Percentiles rank a stretch among this genome's conserved stretches.
These are phyloP conservation scores for Smithsoniella earleae DNA, from an alignment of 163 green algal species.

Conservation along the genomic window DNA sequence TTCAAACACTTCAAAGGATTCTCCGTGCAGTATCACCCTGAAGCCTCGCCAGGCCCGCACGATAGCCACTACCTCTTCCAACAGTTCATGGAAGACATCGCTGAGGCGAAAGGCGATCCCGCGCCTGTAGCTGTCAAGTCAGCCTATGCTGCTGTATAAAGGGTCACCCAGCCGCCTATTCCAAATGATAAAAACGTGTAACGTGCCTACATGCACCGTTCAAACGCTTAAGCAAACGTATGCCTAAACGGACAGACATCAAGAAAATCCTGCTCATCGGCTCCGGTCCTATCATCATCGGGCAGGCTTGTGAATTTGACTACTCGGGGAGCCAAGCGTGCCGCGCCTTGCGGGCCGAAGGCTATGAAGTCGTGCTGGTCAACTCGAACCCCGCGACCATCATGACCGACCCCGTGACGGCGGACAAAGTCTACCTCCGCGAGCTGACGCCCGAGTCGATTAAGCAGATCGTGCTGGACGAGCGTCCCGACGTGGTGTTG, in stretches of 20 bases:
- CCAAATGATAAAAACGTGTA: no score
- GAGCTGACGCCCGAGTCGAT: conserved; percentile 94
- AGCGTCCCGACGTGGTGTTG: conserved; percentile 91
- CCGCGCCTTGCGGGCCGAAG: conserved; percentile 87
- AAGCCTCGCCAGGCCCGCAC: no score
- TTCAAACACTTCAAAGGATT: no score
- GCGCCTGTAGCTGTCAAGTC: no score
- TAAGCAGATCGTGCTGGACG: conserved; percentile 55
- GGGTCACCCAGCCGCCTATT: no score
- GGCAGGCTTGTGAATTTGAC: conserved; percentile 98
- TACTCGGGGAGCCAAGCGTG: conserved; percentile 97
- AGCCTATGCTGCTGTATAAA: no score
- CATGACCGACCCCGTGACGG: conserved; percentile 97
- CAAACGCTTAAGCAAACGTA: no score
- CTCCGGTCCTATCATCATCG: conserved; percentile 96
- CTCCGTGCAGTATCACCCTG: no score
- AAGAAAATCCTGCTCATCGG: conserved; percentile 48
- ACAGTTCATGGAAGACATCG: no score
- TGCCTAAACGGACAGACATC: conserved; percentile 18
- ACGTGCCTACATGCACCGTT: no score
- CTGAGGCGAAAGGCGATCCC: no score
- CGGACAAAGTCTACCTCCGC: conserved; percentile 90
- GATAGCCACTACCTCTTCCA: no score
- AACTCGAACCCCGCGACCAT: conserved; percentile 99
- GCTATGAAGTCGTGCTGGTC: conserved; percentile 89